Conservation (phyloP, 352 stramenopile genomes). For the Phytopythium delawarense region DNA sequence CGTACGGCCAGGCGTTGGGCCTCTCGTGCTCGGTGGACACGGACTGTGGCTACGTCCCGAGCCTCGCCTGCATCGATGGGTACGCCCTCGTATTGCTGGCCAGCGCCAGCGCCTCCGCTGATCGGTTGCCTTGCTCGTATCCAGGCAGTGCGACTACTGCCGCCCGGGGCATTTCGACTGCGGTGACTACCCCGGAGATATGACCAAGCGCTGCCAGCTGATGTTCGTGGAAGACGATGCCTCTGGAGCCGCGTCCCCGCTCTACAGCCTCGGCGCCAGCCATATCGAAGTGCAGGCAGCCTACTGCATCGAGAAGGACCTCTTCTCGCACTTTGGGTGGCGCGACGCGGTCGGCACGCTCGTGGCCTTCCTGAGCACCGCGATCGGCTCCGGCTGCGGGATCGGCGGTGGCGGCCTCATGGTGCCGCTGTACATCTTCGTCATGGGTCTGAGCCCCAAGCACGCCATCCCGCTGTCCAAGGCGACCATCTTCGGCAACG, state of each 20-base stretch:
- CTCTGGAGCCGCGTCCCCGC: slow-evolving; percentile 31
- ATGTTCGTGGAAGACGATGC: slow-evolving; percentile 22
- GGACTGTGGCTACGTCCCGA: slow-evolving; percentile 76
- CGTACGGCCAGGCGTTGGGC: slow-evolving; percentile 35
- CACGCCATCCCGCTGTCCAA: slow-evolving; percentile 97
- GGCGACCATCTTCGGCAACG: slow-evolving; percentile 96
- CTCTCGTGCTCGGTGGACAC: slow-evolving; percentile 35
- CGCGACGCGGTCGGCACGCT: slow-evolving; percentile 63
- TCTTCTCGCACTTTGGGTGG: slow-evolving; percentile 73
- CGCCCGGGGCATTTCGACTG: slow-evolving; percentile 49
- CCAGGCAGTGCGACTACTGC: slow-evolving; percentile 59
- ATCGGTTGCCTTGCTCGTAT: not conserved
- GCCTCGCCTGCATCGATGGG: slow-evolving; percentile 62
- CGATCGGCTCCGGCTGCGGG: slow-evolving; percentile 90
- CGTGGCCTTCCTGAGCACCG: slow-evolving; percentile 79
- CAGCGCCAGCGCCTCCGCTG: not conserved
- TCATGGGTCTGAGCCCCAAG: slow-evolving; percentile 92
- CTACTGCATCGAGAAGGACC: slow-evolving; percentile 79
- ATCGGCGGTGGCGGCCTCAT: slow-evolving; percentile 95
- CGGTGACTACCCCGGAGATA: slow-evolving; percentile 29
- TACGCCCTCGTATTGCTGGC: not conserved
- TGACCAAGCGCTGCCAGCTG: slow-evolving; percentile 59
- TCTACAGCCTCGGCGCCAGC: slow-evolving; percentile 25
- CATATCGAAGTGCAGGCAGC: slow-evolving; percentile 33
- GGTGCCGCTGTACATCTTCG: slow-evolving; percentile 96